Conservation (phyloP, 1,284 basidiomycete genomes). For the Butyriboletus regius region DNA sequence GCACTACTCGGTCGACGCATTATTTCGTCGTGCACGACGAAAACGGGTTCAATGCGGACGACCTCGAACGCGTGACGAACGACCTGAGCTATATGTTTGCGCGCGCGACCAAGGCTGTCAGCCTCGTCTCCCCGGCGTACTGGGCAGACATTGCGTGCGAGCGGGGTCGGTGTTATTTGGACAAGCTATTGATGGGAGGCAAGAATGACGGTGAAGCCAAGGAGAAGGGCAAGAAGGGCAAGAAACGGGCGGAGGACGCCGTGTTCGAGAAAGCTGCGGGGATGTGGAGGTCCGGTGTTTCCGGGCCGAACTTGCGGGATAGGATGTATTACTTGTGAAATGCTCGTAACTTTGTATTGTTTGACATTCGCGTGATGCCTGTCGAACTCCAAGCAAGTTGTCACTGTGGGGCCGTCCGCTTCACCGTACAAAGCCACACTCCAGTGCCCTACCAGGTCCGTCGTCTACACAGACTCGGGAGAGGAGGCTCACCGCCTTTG, state of each 20-base stretch:
- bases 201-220: conserved; percentile 35
- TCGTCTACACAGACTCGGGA: neutral
- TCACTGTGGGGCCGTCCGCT: conserved; percentile 54
- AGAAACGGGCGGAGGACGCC: conserved; percentile 2
- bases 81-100: conserved; percentile 68
- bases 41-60: conserved; percentile 59
- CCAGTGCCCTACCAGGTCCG: conserved; percentile 53
- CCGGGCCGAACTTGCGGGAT: conserved; percentile 43
- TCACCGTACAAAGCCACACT: conserved; percentile 48
- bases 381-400: conserved; percentile 51
- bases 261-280: conserved; percentile 45
- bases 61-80: conserved; percentile 53
- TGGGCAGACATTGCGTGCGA: conserved; percentile 73
- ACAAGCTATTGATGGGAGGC: conserved; percentile 42
- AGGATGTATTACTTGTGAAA: conserved; percentile 68
- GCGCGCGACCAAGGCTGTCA: conserved; percentile 73
- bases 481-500: neutral
- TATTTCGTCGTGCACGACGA: conserved; percentile 73
- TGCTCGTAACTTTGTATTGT: neutral
- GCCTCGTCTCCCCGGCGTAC: conserved; percentile 69
- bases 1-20: conserved; percentile 62
- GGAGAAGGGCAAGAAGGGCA: conserved; percentile 2
- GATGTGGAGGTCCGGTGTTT: conserved; percentile 55
- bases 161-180: conserved; percentile 67
- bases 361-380: conserved; percentile 28